Evolutionary conservation across 768 basidiomycete genomes (phyloP), one percentile per base, ranked within the genome.

Genomic region (Filobasidium floriforme): DNA sequence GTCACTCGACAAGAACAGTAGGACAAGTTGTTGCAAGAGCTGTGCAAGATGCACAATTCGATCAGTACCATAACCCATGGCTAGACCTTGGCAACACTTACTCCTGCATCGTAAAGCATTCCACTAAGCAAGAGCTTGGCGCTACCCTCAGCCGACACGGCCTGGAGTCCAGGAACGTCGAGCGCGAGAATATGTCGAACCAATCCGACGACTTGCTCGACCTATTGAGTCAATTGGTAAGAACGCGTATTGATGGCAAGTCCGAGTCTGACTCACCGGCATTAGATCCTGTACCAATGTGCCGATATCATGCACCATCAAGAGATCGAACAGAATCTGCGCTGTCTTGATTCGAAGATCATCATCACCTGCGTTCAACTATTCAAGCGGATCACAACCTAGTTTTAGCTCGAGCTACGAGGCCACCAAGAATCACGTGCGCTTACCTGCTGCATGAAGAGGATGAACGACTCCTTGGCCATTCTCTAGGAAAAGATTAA

Each of bases 81-180:
- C 7, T 60, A 2, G 59, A 44, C 14, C 19, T 26, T 41, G 41
- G 6, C 18, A 1, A 61, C 15, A 72, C 85, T 52, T 71, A 89
- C 92, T 60, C 83, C 80, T 32, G 87, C 83, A 66, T 92, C 88
- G 0, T 83, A 81, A 65, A 92, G 81, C 81, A 89, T 85, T 0
- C 89, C 89, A 0, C 86, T 81, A 7, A 92, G 80, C 73, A 91
- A 83, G 28, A 98, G 82, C 78, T 98, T 98, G n/a, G 90, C 83
- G 4, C 90, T 81, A 0, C 93, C 92, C 32, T 89, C 81, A 67
- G 86, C 87, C 14, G 91, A 80, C 6, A 88, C 78, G 1, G 90
- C 89, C 68, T 86, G 86, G 0, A 88, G 85, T 52, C 83, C 83
- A 7, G 79, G 77, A 29, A 85, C 82, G 7, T 86, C 83, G 59